These are phyloP conservation scores for Trichophyton mentagrophytes DNA, from an alignment of 2,329 filamentous ascomycete genomes.

Conservation along the genomic window DNA sequence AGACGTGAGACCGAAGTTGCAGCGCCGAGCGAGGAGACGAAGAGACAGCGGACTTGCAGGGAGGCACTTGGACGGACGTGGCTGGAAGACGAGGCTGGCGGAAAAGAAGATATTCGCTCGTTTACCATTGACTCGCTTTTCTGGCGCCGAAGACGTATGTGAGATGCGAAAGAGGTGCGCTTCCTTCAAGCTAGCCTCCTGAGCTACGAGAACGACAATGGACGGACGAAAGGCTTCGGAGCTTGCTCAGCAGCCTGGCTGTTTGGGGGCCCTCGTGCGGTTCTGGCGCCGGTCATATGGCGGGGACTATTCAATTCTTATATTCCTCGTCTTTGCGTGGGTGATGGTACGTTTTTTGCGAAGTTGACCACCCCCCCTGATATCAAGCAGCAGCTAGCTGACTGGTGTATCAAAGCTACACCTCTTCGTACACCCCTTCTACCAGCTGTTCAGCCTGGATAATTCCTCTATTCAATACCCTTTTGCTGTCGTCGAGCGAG, in stretches of 20 bases:
- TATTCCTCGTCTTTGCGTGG: conserved; percentile 55
- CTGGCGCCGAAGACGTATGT: not conserved
- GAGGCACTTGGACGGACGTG: not conserved
- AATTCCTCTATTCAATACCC: conserved; percentile 77
- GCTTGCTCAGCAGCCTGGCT: conserved; percentile 22
- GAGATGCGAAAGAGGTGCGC: not conserved
- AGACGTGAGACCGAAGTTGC: too few relatives aligned
- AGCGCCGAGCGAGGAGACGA: not conserved
- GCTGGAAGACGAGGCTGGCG: not conserved
- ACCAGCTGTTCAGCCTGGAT: conserved; percentile 85
- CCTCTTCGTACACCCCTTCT: conserved; percentile 68
- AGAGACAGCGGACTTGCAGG: not conserved
- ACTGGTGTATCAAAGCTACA: conserved; percentile 39
- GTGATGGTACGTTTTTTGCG: conserved; percentile 16
- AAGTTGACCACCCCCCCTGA: conserved; percentile 7
- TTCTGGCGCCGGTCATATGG: conserved; percentile 63
- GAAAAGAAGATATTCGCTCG: not conserved
- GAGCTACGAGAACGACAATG: not conserved
- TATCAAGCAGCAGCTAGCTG: not conserved
- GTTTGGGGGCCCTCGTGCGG: conserved; percentile 37
- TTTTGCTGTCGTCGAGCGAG: conserved; percentile 70
- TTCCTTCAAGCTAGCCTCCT: not conserved
- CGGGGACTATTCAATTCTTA: conserved; percentile 73
- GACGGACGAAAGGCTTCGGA: not conserved
- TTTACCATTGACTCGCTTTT: not conserved